Evolutionary conservation across 768 basidiomycete species (phyloP).

Genomic region (Nidularia sp.): DNA sequence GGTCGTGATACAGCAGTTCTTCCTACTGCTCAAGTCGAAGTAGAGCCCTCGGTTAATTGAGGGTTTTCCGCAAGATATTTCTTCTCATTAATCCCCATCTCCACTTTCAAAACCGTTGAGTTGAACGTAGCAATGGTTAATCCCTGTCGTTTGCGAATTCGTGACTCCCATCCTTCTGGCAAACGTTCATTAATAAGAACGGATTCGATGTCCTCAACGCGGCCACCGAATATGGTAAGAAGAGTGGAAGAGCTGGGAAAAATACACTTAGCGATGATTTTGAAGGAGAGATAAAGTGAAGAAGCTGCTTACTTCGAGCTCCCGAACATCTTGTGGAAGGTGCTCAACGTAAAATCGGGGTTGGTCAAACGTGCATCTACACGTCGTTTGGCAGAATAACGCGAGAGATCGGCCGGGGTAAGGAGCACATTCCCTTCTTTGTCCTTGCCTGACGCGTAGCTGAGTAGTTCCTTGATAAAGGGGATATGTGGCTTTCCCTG

Average conservation of each 20-base stretch:
- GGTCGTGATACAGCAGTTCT: too few species aligned
- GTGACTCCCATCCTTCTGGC: conserved; percentile 68
- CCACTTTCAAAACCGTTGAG: conserved; percentile 35
- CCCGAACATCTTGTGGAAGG: conserved; percentile 58
- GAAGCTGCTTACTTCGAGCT: conserved; percentile 53
- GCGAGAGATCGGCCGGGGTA: conserved; percentile 57
- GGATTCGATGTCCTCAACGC: conserved; percentile 45
- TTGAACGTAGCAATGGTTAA: conserved; percentile 60
- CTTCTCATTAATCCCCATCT: conserved; percentile 31
- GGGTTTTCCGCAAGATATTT: conserved; percentile 12
- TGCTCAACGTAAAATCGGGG: conserved; percentile 46
- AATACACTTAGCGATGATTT: neutral
- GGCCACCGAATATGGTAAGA: conserved; percentile 64
- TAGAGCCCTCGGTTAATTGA: too few species aligned
- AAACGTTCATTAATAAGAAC: conserved; percentile 69
- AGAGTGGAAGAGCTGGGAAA: conserved; percentile 53
- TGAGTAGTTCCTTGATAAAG: conserved; percentile 53
- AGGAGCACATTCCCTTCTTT: conserved; percentile 40
- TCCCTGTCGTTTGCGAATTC: conserved; percentile 48
- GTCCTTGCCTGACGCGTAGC: conserved; percentile 56
- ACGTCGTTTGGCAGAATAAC: conserved; percentile 55
- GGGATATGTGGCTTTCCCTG: conserved; percentile 49
- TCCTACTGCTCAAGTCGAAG: too few species aligned
- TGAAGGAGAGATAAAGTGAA: neutral
- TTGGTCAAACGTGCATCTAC: conserved; percentile 50